Percentiles rank a stretch among this genome's conserved stretches.
Conservation (phyloP, 352 stramenopile species). For the Aphanomyces euteiches region DNA sequence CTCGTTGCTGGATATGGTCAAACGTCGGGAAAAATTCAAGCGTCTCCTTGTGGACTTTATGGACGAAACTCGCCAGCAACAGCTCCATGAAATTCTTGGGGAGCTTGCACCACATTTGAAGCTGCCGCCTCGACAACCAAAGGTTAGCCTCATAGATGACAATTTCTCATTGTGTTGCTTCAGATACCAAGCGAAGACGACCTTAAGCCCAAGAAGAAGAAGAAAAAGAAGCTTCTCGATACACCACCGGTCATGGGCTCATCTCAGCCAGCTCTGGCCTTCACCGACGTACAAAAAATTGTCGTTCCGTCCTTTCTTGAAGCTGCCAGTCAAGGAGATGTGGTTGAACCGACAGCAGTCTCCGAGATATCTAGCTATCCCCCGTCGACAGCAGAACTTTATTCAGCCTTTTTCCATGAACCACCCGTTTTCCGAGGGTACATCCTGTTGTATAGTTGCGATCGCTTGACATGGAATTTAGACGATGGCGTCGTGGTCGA, state of each 20-base stretch:
- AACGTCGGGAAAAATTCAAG: constrained; percentile 81
- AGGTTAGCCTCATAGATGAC: constrained; percentile 12
- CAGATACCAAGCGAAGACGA: constrained; percentile 45
- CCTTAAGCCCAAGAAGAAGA: constrained; percentile 59
- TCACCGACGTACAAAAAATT: constrained; percentile 15
- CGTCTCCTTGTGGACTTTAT: constrained; percentile 74
- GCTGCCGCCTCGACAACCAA: constrained; percentile 46
- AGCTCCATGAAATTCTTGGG: constrained; percentile 53
- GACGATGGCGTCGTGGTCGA: constrained; percentile 43
- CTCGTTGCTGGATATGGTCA: constrained; percentile 77
- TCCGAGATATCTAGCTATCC: constrained; percentile 61
- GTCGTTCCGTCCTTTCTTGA: constrained; percentile 14
- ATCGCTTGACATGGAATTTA: neutral
- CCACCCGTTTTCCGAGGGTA: constrained; percentile 61
- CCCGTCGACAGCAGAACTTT: constrained; percentile 51
- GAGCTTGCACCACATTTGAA: constrained; percentile 29
- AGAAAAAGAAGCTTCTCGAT: constrained; percentile 47
- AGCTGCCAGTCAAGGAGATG: neutral
- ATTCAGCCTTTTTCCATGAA: constrained; percentile 65
- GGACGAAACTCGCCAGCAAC: constrained; percentile 67
- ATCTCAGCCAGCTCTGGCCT: neutral
- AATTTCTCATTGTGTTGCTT: neutral
- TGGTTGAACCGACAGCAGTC: constrained; percentile 32
- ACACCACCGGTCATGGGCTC: neutral
- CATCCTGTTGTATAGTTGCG: neutral